phyloP scores from a whole-genome alignment of 1,284 basidiomycete genomes.

The Malassezia sympodialis region DNA sequence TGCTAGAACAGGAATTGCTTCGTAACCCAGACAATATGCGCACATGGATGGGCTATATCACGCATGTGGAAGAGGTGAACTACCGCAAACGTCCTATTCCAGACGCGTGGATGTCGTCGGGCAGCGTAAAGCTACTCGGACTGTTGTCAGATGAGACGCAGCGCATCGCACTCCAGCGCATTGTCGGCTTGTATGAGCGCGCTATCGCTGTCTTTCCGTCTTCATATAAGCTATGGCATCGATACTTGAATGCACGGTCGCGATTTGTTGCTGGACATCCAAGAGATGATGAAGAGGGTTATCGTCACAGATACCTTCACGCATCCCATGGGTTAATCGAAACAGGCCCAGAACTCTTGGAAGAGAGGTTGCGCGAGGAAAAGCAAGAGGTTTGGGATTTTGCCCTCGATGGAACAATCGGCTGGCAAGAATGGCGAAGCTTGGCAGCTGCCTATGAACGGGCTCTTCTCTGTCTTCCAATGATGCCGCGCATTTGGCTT shows the following conservation, averaged over 20 bases:
- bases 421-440: conserved; percentile 87
- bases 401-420: conserved; percentile 73
- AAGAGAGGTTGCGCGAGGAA: conserved; percentile 53
- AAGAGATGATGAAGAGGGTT: conserved; percentile 49
- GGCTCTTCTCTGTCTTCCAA: conserved; percentile 83
- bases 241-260: conserved; percentile 74
- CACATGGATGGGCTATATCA: conserved; percentile 81
- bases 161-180: conserved; percentile 65
- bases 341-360: conserved; percentile 38
- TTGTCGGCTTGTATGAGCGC: conserved; percentile 84
- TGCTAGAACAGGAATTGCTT: conserved; percentile 88
- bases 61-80: conserved; percentile 62
- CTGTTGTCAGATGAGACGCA: conserved; percentile 61
- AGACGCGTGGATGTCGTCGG: conserved; percentile 43
- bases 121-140: conserved; percentile 51
- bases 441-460: conserved; percentile 82
- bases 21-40: conserved; percentile 82
- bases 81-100: conserved; percentile 48
- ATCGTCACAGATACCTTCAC: conserved; percentile 47
- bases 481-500: conserved; percentile 87
- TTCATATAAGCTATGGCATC: conserved; percentile 89
- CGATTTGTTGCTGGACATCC: conserved; percentile 69
- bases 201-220: conserved; percentile 77
- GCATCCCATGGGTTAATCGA: conserved; percentile 57
- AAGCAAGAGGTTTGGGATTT: conserved; percentile 69